These are phyloP conservation scores for Plectosphaerella cucumerina DNA, from an alignment of 2,329 filamentous ascomycete genomes.

Conservation along the genomic window DNA sequence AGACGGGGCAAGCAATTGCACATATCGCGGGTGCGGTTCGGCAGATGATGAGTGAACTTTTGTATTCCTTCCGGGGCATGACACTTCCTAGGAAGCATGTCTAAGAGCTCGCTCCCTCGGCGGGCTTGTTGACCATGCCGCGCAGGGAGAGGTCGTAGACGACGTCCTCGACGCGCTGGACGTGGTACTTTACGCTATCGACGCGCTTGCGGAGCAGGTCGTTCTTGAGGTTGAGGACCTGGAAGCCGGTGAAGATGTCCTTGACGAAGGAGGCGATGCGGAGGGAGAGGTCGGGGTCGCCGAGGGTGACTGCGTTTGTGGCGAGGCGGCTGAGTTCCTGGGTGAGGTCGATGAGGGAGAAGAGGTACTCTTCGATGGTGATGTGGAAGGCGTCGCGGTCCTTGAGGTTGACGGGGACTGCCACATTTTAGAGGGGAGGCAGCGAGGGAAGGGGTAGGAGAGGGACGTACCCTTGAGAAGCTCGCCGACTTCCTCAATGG, in stretches of 20 bases:
- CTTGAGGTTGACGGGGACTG: slow-evolving; percentile 89
- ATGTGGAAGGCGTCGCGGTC: slow-evolving; percentile 88
- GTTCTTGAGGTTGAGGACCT: slow-evolving; percentile 96
- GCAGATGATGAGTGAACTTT: neutral
- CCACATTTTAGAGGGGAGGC: slow-evolving; percentile 40
- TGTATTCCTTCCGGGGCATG: no score
- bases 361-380: slow-evolving; percentile 94
- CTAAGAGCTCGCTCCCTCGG: neutral
- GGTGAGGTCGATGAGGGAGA: slow-evolving; percentile 79
- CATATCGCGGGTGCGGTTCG: no score
- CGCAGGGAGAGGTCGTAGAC: slow-evolving; percentile 92
- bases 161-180: slow-evolving; percentile 97
- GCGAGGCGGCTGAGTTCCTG: slow-evolving; percentile 89
- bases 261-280: slow-evolving; percentile 91
- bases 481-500: slow-evolving; percentile 80
- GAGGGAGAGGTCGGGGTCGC: slow-evolving; percentile 80
- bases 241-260: slow-evolving; percentile 92
- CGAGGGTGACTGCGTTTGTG: slow-evolving; percentile 89
- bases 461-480: slow-evolving; percentile 60
- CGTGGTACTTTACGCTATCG: slow-evolving; percentile 93
- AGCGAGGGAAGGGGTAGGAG: slow-evolving; percentile 50
- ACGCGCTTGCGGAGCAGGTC: slow-evolving; percentile 82
- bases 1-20: slow-evolving; percentile 10
- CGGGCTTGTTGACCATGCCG: slow-evolving; percentile 63
- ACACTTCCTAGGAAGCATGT: neutral